Conservation (phyloP, 345 rosid genomes). For the Murraya paniculata region DNA sequence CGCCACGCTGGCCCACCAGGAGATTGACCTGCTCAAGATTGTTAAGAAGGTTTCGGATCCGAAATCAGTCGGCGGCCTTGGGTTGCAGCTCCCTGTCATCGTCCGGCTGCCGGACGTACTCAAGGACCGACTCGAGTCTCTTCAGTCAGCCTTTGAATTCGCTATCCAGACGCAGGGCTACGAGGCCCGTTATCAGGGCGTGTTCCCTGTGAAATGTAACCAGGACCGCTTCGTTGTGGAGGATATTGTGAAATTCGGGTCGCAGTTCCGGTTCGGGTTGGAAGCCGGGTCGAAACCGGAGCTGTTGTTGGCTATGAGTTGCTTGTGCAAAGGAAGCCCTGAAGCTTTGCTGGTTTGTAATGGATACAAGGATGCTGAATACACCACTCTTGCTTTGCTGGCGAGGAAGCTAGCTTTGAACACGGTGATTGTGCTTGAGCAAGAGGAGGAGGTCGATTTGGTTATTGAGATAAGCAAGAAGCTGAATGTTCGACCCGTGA, state of each 20-base stretch:
- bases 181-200: conserved; percentile 81
- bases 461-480: conserved; percentile 64
- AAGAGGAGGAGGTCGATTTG: conserved; percentile 84
- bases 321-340: conserved; percentile 67
- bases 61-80: conserved; percentile 69
- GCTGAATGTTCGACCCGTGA: conserved; percentile 58
- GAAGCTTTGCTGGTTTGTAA: conserved; percentile 80
- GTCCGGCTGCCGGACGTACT: conserved; percentile 82
- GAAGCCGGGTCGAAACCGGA: conserved; percentile 99
- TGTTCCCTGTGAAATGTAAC: conserved; percentile 93
- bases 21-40: conserved; percentile 72
- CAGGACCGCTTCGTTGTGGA: conserved; percentile 88
- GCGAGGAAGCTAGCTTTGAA: conserved; percentile 71
- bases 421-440: conserved; percentile 85
- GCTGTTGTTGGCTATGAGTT: conserved; percentile 86
- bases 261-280: conserved; percentile 70
- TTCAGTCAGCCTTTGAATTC: conserved; percentile 67
- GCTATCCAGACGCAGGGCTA: conserved; percentile 63
- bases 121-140: conserved; percentile 75
- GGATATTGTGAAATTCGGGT: conserved; percentile 79
- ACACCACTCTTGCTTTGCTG: conserved; percentile 66
- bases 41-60: conserved; percentile 83
- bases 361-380: conserved; percentile 86
- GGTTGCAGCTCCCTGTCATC: conserved; percentile 76
- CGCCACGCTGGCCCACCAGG: conserved; percentile 68